These are phyloP conservation scores for Debaryomyces fabryi DNA, from an alignment of 1,139 yeast species.

Conservation along the genomic window DNA sequence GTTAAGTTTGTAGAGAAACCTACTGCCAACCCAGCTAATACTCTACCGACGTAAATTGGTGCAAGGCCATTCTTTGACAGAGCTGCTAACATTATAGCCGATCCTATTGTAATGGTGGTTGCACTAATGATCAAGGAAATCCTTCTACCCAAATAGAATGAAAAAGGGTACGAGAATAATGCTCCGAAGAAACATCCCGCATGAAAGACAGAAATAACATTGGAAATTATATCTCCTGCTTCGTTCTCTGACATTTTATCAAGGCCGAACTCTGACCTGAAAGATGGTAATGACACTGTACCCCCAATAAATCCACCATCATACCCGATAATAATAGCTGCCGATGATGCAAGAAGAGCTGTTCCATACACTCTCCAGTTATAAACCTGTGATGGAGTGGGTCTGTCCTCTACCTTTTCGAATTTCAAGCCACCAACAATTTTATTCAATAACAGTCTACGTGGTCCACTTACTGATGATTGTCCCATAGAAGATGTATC, in stretches of 20 bases:
- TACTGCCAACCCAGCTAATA: slow-evolving; percentile 43
- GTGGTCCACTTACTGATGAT: not conserved
- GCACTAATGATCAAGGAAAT: slow-evolving; percentile 39
- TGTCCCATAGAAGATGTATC: not conserved
- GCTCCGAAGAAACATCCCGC: slow-evolving; percentile 51
- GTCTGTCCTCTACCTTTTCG: slow-evolving; percentile 41
- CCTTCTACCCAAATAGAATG: slow-evolving; percentile 41
- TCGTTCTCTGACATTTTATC: slow-evolving; percentile 14
- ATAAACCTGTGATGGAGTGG: slow-evolving; percentile 43
- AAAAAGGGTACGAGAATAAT: slow-evolving; percentile 41
- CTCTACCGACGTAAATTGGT: slow-evolving; percentile 47
- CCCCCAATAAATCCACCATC: slow-evolving; percentile 51
- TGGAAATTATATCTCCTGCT: slow-evolving; percentile 24
- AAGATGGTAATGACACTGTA: slow-evolving; percentile 41
- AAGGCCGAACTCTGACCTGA: slow-evolving; percentile 38
- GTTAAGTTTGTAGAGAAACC: slow-evolving; percentile 46
- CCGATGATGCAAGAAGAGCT: slow-evolving; percentile 44
- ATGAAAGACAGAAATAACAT: slow-evolving; percentile 46
- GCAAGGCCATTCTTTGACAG: slow-evolving; percentile 32
- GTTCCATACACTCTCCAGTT: slow-evolving; percentile 39
- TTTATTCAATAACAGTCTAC: slow-evolving; percentile 1
- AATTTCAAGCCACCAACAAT: slow-evolving; percentile 16
- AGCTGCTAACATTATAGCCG: slow-evolving; percentile 46
- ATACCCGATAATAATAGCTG: slow-evolving; percentile 43
- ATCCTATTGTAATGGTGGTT: slow-evolving; percentile 37